Base-by-base conservation (phyloP, 768 basidiomycete species). In the Trametes gibbosa region DNA sequence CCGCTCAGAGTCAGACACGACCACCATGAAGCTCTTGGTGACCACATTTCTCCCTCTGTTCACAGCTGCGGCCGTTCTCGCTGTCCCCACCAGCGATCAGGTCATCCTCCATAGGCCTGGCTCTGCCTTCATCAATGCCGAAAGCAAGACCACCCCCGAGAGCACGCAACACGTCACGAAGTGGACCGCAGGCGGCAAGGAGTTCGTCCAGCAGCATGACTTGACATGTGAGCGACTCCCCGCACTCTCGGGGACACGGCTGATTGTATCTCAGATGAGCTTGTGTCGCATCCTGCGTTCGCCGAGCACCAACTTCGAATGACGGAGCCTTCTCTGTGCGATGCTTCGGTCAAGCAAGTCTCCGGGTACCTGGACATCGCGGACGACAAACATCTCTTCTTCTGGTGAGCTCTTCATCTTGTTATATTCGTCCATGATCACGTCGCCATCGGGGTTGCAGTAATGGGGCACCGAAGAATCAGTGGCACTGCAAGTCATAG, bases 131-230 rank as follows among this genome's bases (percentile, higher is more conserved):
- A 59, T 62, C 42, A 72, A 78, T 42, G 77, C 74, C 66, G 53
- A 83, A 6, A 73, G 74, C 53, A 75, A 78, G 47, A 68, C 75
- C 13, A 76, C 63, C 21, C 53, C 59, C 53, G 72, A 77, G 54
- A 56, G 63, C 27, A 50, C 65, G 50, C 45, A 65, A 57, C 80
- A 79, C 54, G 64, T 84, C 56, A 76, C 87, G 74, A 79, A 80
- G 63, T 90, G 87, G 88, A 66, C 75, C 27, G 79, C 86, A 53
- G 73, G 82, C 23, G 88, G 86, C 19, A 81, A 77, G 69, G 76
- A 87, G 65, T 90, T 81, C 66, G 77, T 90, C 56, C 82, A 84
- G 69, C 82, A 90, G 74, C 79, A 89, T 50, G 85, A 81, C n/a
- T 65, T 92, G 32, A 73, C 82, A 42, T 92, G 91, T 92, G 66